Base-by-base conservation (phyloP, 108 stramenopile genomes). In the Epipyxis sp. region DNA sequence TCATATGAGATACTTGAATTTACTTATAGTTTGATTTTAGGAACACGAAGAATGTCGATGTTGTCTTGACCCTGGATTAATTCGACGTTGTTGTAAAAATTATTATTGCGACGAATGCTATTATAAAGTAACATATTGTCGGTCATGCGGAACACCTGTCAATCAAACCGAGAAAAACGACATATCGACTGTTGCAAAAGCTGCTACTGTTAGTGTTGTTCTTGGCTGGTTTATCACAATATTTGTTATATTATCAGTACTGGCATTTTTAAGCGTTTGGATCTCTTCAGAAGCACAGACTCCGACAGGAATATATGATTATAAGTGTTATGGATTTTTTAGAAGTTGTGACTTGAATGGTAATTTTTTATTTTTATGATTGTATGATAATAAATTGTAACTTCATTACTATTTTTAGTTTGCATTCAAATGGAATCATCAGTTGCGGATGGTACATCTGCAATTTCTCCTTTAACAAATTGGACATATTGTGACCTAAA, bases 291-390 rank as follows among this genome's bases (percentile, higher is more conserved):
- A 74, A 10, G 32, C 13, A 13, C 6, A 37, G 3, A 74, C 71
- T 13, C 71, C 71, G 20, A 6, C 13, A 10, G 71, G 71, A 13
- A 46, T 74, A 3, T 35, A 34, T 42, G 13, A 74, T 6, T 74
- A 34, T 42, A 3, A 37, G 3, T 74, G 71, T 42, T 74, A 74
- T 42, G 71, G 71, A 37, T 74, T 74, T 42, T 74, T 74, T 57
- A 13, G 46, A 10, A 37, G 6, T 37, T 65, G 61, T 65, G 35
- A 29, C 10, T 13, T 20, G 20, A 57, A 57, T 57, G 16, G 54
- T 68, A 41, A 68, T 20, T 68, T 41, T 57, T 25, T 20, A 20
- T 57, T 25, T 57, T 25, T 57, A 57, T 25, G 54, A 57, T 25
- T 57, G n/a, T n/a, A n/a, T n/a, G n/a, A n/a, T n/a, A n/a, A 20